Base-by-base conservation (phyloP, 192 early-diverging fungal genomes). In the Helicostylum pulchrum region DNA sequence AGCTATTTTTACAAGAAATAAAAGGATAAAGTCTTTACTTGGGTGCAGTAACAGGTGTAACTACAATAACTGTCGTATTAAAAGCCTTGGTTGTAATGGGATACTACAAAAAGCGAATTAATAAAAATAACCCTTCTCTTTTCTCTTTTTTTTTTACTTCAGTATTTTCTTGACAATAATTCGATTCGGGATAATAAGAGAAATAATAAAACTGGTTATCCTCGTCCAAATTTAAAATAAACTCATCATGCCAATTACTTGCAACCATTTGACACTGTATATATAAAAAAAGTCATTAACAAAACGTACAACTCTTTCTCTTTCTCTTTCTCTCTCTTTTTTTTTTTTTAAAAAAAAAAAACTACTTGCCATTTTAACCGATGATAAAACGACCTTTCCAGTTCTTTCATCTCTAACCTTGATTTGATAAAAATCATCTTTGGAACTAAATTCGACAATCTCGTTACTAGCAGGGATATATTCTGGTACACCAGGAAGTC, bases 181-280 rank as follows among this genome's bases (percentile, higher is more conserved):
- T 56, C 8, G 50, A 57, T 23, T 17, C n/a, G 23, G 66, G 47
- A 58, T 58, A 73, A 44, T 73, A 73, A 20, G 67, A 65, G 4
- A 73, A 56, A 19, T 73, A 60, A 17, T 63, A 64, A 14, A 68
- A 61, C 23, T 64, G 39, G 7, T 52, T 47, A 2, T 58, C 47
- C 12, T 62, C 53, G 47, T 68, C 61, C 19, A 73, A 56, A 48
- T 73, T 65, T 23, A 73, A 23, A 4, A 23, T 58, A 31, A 73
- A 73, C 8, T 57, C 34, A 21, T 73, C 71, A 2, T 46, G 50
- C 47, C 60, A 73, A 2, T 51, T 48, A 44, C 61, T 68, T 3
- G 61, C 54, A 19, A 59, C 47, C 34, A 73, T 26, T 47, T 73
- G 71, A n/a, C 71, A 67, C 71, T 73, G 19, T 48, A 31, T 1